Evolutionary conservation across 495 filamentous ascomycete genomes (phyloP).

Genomic region (Daldinia grandis): DNA sequence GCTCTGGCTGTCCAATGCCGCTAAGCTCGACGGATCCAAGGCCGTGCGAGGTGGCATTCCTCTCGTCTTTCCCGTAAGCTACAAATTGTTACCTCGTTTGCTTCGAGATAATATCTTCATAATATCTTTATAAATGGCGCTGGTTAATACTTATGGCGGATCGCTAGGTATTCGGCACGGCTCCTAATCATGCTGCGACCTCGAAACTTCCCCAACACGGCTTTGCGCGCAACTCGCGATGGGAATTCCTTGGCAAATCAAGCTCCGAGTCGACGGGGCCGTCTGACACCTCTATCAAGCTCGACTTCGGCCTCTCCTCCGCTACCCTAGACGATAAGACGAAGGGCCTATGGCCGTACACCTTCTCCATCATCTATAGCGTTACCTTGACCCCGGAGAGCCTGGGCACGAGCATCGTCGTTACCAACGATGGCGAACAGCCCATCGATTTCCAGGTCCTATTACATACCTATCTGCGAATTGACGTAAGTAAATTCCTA

Average conservation of each 20-base stretch:
- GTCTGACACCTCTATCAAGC: constrained; percentile 76
- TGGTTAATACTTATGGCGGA: constrained; percentile 6
- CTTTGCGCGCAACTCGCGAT: constrained; percentile 86
- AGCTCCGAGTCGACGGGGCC: constrained; percentile 62
- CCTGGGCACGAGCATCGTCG: constrained; percentile 82
- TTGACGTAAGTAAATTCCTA: constrained; percentile 67
- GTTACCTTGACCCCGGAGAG: constrained; percentile 80
- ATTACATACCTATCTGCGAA: constrained; percentile 86
- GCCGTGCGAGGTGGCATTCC: constrained; percentile 83
- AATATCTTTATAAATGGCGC: not conserved
- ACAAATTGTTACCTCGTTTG: not conserved
- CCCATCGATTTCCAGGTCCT: constrained; percentile 91
- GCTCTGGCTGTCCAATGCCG: constrained; percentile 84
- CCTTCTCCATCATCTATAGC: constrained; percentile 90
- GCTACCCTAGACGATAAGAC: constrained; percentile 70
- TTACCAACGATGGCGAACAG: constrained; percentile 82
- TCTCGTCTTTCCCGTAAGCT: constrained; percentile 88
- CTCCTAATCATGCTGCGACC: constrained; percentile 75
- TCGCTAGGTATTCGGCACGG: constrained; percentile 85
- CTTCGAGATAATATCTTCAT: not conserved
- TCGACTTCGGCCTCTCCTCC: constrained; percentile 91
- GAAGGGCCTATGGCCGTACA: constrained; percentile 76
- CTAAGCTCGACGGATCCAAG: constrained; percentile 67
- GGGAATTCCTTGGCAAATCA: constrained; percentile 79
- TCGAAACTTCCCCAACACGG: constrained; percentile 88